phyloP scores from a whole-genome alignment of 192 early-diverging fungal species.

The Linnemannia schmuckeri region DNA sequence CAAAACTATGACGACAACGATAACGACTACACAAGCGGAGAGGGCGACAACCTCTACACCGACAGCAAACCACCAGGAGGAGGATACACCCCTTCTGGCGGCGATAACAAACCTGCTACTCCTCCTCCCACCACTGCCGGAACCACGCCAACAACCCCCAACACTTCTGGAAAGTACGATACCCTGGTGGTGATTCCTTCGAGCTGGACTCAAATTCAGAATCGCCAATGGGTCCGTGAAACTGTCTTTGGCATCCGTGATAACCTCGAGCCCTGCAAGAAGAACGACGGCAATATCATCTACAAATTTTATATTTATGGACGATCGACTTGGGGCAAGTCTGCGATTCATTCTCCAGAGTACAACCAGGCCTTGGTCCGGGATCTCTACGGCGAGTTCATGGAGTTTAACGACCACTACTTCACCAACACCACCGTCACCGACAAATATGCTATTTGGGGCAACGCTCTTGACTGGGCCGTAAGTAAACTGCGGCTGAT shows the following conservation, averaged over 20 bases:
- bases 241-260: constrained; percentile 66
- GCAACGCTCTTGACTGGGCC: constrained; percentile 44
- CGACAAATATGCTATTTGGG: constrained; percentile 34
- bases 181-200: constrained; percentile 66
- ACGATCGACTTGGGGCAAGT: constrained; percentile 22
- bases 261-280: constrained; percentile 66
- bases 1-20: constrained; percentile 23
- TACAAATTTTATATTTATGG: constrained; percentile 64
- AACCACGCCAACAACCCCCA: constrained; percentile 15
- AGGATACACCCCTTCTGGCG: background rate
- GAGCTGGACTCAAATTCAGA: constrained; percentile 45
- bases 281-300: constrained; percentile 52
- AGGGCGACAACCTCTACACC: background rate
- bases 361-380: constrained; percentile 43
- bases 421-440: constrained; percentile 28
- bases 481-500: constrained; percentile 29
- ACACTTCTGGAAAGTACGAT: constrained; percentile 57
- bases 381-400: constrained; percentile 61
- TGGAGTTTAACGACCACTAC: constrained; percentile 64
- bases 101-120: background rate
- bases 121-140: background rate
- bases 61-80: background rate
- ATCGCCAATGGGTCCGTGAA: constrained; percentile 64
- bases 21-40: constrained; percentile 6
- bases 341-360: constrained; percentile 26